Evolutionary conservation across 2,329 filamentous ascomycete genomes (phyloP).

Genomic region (Drechslerella stenobrocha): DNA sequence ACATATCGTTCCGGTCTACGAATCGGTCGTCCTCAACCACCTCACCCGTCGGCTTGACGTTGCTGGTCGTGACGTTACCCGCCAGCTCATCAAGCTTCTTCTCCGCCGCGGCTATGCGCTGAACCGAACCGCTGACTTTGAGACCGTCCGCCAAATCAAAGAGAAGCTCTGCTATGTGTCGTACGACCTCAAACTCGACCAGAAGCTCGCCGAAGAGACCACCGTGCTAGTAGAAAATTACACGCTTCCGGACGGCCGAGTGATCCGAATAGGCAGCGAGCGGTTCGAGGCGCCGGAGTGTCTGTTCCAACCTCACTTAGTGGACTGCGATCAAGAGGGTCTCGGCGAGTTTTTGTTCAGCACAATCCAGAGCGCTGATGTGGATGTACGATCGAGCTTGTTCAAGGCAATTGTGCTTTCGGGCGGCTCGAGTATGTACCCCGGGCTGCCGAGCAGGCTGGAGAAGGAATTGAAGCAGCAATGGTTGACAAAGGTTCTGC

Average conservation of each 20-base stretch:
- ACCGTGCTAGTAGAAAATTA: constrained; percentile 97
- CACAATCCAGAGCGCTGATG: constrained; percentile 93
- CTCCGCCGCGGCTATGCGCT: constrained; percentile 92
- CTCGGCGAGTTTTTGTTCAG: constrained; percentile 98
- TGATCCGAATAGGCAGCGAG: constrained; percentile 94
- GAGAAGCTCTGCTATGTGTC: constrained; percentile 99
- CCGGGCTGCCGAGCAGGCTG: constrained; percentile 85
- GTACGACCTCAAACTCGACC: constrained; percentile 95
- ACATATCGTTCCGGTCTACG: constrained; percentile 97
- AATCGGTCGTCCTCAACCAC: constrained; percentile 96
- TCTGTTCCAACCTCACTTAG: constrained; percentile 95
- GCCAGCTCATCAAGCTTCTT: constrained; percentile 93
- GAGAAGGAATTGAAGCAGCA: constrained; percentile 99
- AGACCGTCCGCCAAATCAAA: constrained; percentile 98
- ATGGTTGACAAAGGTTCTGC: constrained; percentile 89
- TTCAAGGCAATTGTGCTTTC: constrained; percentile 98
- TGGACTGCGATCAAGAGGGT: constrained; percentile 95
- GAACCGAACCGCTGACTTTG: constrained; percentile 97
- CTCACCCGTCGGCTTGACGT: constrained; percentile 92
- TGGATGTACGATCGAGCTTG: constrained; percentile 88
- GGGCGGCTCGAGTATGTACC: constrained; percentile 98
- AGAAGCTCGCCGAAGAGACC: constrained; percentile 93
- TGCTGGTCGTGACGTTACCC: constrained; percentile 94
- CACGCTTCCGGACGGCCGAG: constrained; percentile 91
- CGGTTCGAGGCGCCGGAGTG: constrained; percentile 98